These are phyloP conservation scores for Pseudopithomyces maydicus DNA, from an alignment of 2,329 filamentous ascomycete genomes.

Conservation along the genomic window DNA sequence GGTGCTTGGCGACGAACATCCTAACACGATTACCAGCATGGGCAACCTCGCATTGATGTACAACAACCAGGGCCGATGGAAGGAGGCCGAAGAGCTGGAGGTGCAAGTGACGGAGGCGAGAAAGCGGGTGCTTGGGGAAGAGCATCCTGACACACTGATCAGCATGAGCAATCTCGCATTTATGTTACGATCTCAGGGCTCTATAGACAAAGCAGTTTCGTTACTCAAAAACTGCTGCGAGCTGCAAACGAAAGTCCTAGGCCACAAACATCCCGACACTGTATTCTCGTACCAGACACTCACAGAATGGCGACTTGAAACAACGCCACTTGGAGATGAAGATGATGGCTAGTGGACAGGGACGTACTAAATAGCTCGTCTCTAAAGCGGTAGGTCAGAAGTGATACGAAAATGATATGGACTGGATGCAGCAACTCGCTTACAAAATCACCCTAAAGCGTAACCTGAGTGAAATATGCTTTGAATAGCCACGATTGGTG, in stretches of 20 bases:
- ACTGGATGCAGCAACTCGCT: too few relatives aligned
- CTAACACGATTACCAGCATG: conserved; percentile 13
- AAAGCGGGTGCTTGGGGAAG: neutral
- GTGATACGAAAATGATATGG: too few relatives aligned
- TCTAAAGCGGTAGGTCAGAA: too few relatives aligned
- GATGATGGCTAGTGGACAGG: too few relatives aligned
- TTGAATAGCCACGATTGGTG: too few relatives aligned
- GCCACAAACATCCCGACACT: neutral
- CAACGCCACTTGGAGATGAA: too few relatives aligned
- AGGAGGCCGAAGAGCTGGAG: conserved; percentile 2
- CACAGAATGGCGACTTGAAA: neutral
- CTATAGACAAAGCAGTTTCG: neutral
- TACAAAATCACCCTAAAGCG: too few relatives aligned
- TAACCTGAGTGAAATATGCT: too few relatives aligned
- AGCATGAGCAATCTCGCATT: neutral
- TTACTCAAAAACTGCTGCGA: neutral
- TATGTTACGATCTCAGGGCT: neutral
- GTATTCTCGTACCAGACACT: neutral
- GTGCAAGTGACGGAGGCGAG: neutral
- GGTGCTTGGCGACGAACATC: conserved; percentile 9
- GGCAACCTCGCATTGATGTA: conserved; percentile 6
- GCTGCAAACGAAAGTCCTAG: neutral
- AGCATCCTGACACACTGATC: neutral
- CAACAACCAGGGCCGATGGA: neutral
- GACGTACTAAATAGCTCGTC: too few relatives aligned